These are phyloP conservation scores for Tetrahymena thermophila DNA, from an alignment of 73 alveolate genomes.

Conservation along the genomic window DNA sequence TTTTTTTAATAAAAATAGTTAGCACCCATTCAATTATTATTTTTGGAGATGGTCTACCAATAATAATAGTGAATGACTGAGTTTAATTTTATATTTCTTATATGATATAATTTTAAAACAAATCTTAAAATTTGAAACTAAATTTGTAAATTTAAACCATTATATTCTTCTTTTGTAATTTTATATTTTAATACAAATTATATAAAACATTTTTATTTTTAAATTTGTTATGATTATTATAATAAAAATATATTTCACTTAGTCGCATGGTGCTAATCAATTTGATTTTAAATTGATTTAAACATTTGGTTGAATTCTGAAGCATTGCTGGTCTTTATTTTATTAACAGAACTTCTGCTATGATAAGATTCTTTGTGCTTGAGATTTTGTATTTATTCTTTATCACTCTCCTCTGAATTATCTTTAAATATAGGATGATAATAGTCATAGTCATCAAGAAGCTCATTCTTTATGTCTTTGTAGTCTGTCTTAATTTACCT, in stretches of 20 bases:
- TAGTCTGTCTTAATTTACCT: neutral
- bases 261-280: neutral
- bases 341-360: neutral
- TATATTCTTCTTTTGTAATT: no score
- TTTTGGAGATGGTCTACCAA: neutral
- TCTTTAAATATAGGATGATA: constrained; percentile 18
- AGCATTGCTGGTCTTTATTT: neutral
- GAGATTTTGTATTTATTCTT: neutral
- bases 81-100: neutral
- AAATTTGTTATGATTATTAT: neutral
- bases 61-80: neutral
- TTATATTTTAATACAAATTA: no score
- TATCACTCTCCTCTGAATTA: neutral
- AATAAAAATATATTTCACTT: neutral
- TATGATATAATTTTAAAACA: no score
- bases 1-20: no score
- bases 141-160: no score
- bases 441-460: neutral
- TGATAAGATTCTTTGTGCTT: neutral
- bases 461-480: neutral
- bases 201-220: no score
- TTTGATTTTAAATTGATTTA: neutral
- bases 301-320: neutral
- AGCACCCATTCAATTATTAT: neutral
- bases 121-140: no score